Conservation (phyloP, 2,329 filamentous ascomycete genomes). For the Sarocladium kiliense region DNA sequence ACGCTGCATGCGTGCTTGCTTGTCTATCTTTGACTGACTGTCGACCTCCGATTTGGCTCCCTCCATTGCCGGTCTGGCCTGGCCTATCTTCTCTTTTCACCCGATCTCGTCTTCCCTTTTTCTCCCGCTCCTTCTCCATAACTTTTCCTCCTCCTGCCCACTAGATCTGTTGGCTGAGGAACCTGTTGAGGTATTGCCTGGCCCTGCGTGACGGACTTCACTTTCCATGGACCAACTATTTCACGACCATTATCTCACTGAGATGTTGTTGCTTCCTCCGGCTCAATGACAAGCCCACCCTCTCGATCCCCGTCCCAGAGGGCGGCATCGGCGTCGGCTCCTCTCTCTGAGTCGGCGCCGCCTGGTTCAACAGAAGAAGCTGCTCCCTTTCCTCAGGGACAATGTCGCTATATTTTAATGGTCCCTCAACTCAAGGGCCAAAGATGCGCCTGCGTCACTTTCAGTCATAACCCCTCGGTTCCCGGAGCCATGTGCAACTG, state of each 20-base stretch:
- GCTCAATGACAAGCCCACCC: slow-evolving; percentile 2
- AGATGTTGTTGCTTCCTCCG: slow-evolving; percentile 1
- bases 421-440: slow-evolving; percentile 52
- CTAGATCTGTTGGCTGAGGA: background rate
- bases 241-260: slow-evolving; percentile 2
- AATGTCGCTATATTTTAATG: slow-evolving; percentile 55
- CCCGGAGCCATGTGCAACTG: slow-evolving; percentile 53
- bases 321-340: slow-evolving; percentile 5
- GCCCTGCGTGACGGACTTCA: too few species aligned
- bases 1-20: background rate
- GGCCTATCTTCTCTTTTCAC: slow-evolving; percentile 5
- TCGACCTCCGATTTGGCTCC: background rate
- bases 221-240: slow-evolving; percentile 2
- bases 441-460: slow-evolving; percentile 54
- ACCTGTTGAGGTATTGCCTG: background rate
- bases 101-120: background rate
- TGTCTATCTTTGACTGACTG: slow-evolving; percentile 1
- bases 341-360: slow-evolving; percentile 9
- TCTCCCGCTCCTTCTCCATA: background rate
- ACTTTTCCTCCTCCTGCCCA: background rate
- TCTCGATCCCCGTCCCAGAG: slow-evolving; percentile 2
- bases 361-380: slow-evolving; percentile 31
- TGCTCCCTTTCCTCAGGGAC: slow-evolving; percentile 49
- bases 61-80: background rate
- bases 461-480: slow-evolving; percentile 47